These are phyloP conservation scores for Isabelozyma gotoi DNA, from an alignment of 805 yeast genomes.

Conservation along the genomic window DNA sequence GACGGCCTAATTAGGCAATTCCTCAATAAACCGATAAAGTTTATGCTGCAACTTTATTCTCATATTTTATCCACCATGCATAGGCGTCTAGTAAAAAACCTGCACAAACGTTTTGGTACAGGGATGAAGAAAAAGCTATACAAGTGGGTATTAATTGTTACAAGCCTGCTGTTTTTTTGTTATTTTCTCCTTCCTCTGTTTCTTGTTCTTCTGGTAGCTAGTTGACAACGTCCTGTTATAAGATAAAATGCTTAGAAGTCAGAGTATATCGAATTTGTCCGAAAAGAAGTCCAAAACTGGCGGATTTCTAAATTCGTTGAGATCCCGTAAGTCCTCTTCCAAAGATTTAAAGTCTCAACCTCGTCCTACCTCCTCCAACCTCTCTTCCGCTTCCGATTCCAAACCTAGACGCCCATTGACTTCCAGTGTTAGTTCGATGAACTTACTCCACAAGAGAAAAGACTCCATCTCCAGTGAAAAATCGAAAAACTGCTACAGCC, in stretches of 20 bases:
- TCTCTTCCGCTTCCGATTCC: not conserved
- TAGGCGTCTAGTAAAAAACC: too few relatives aligned
- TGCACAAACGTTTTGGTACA: too few relatives aligned
- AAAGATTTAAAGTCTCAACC: conserved; percentile 4
- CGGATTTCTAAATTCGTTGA: conserved; percentile 14
- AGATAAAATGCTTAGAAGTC: conserved; percentile 24
- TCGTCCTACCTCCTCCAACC: too few relatives aligned
- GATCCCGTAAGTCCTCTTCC: conserved; percentile 12
- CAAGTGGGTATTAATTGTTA: not conserved
- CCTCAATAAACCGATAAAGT: not conserved
- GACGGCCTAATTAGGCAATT: not conserved
- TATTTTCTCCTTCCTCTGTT: not conserved
- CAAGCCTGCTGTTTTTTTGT: not conserved
- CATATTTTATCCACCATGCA: too few relatives aligned
- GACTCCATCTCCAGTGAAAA: conserved; percentile 10
- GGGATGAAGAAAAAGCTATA: too few relatives aligned
- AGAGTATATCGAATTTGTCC: conserved; percentile 21
- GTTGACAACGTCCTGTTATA: not conserved
- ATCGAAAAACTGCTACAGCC: too few relatives aligned
- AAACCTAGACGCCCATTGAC: conserved; percentile 12
- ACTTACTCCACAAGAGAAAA: conserved; percentile 5
- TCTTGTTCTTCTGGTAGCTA: not conserved
- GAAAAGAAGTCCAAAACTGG: conserved; percentile 15
- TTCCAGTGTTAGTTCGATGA: conserved; percentile 11
- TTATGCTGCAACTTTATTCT: not conserved